These are phyloP conservation scores for Delphinella strobiligena DNA, from an alignment of 2,329 filamentous ascomycete species.

Conservation along the genomic window DNA sequence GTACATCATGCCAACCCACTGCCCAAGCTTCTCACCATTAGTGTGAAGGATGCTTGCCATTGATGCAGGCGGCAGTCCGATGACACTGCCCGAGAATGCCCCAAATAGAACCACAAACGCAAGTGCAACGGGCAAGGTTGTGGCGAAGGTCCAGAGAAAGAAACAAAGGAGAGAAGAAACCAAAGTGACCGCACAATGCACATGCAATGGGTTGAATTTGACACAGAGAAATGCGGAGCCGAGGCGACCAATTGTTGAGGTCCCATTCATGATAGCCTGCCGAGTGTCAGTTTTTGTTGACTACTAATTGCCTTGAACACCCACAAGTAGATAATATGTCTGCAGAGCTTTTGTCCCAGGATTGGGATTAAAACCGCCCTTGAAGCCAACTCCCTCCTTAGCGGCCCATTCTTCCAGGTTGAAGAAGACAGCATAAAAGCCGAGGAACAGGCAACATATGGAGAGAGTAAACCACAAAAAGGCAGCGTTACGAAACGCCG, in stretches of 20 bases:
- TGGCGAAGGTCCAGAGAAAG: constrained; percentile 31
- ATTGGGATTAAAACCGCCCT: constrained; percentile 15
- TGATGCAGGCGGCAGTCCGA: constrained; percentile 38
- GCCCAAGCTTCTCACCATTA: constrained; percentile 29
- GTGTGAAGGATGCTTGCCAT: constrained; percentile 33
- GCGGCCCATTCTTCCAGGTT: constrained; percentile 42
- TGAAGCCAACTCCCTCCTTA: constrained; percentile 28
- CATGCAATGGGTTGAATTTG: constrained; percentile 31
- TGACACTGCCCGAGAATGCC: constrained; percentile 36
- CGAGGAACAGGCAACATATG: constrained; percentile 38
- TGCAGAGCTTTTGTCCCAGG: constrained; percentile 20
- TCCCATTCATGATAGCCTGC: constrained; percentile 36
- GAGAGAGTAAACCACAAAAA: constrained; percentile 33
- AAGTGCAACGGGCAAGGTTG: constrained; percentile 26
- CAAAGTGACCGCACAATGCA: constrained; percentile 32
- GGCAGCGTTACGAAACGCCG: constrained; percentile 30
- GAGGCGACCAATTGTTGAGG: constrained; percentile 35
- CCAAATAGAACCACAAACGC: constrained; percentile 38
- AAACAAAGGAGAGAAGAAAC: constrained; percentile 31
- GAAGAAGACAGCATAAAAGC: constrained; percentile 42
- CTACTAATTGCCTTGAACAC: too few species aligned
- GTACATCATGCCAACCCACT: constrained; percentile 44
- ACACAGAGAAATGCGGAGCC: constrained; percentile 34
- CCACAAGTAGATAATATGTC: constrained; percentile 37
- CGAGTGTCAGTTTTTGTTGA: too few species aligned